phyloP scores from a whole-genome alignment of 176 grass and related monocot species.

The Chloris gayana region DNA sequence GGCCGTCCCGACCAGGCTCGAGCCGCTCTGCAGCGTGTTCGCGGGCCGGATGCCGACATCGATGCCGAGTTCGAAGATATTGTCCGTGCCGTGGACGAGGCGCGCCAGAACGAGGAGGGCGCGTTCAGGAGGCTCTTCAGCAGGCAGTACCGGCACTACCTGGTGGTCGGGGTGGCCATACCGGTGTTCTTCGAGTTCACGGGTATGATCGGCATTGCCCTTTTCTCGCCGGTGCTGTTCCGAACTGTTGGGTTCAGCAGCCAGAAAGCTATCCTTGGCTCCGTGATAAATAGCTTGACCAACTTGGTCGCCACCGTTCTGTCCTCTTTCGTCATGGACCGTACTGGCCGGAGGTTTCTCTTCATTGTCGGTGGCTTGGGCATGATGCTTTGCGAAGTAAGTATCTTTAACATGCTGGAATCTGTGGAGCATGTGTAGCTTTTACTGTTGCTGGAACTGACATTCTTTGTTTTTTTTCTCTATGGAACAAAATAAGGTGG shows the following conservation, averaged over 20 bases:
- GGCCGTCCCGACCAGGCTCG: slow-evolving; percentile 40
- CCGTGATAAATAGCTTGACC: slow-evolving; percentile 39
- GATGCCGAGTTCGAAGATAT: slow-evolving; percentile 64
- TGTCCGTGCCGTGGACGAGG: slow-evolving; percentile 36
- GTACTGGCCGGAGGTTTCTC: slow-evolving; percentile 37
- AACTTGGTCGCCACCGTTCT: slow-evolving; percentile 26
- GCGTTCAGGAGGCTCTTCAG: slow-evolving; percentile 49
- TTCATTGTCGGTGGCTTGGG: slow-evolving; percentile 43
- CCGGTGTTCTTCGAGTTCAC: slow-evolving; percentile 57
- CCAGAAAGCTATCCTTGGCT: slow-evolving; percentile 33
- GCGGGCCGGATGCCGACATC: slow-evolving; percentile 23
- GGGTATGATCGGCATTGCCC: slow-evolving; percentile 54
- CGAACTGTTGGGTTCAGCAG: slow-evolving; percentile 50
- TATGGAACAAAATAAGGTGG: not conserved
- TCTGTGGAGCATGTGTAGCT: too few relatives aligned
- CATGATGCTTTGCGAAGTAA: slow-evolving; percentile 53
- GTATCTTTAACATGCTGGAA: not conserved
- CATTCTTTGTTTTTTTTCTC: not conserved
- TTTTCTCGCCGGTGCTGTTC: slow-evolving; percentile 61
- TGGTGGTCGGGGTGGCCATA: slow-evolving; percentile 53
- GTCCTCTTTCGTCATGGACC: slow-evolving; percentile 38
- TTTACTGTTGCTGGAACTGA: not conserved
- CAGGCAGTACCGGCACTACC: slow-evolving; percentile 48
- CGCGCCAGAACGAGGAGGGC: slow-evolving; percentile 39
- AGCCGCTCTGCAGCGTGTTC: slow-evolving; percentile 48